Conservation (phyloP, 1,284 basidiomycete species). For the Cryptococcus neoformans region DNA sequence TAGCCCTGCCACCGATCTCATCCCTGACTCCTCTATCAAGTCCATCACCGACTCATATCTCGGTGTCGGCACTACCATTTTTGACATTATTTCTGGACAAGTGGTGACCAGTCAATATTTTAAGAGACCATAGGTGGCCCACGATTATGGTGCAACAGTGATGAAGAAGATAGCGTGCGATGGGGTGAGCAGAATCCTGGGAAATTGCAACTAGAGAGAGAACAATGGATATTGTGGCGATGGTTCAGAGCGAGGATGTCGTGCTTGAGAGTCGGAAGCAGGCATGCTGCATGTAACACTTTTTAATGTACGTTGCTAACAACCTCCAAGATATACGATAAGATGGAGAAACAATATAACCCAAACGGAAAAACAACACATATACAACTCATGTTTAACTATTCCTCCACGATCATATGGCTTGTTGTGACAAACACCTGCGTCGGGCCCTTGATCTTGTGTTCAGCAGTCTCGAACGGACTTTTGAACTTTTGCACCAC, state of each 20-base stretch:
- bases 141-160: not conserved
- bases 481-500: slow-evolving; percentile 22
- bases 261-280: too few species aligned
- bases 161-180: not conserved
- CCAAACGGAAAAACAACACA: too few species aligned
- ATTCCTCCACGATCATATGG: slow-evolving; percentile 11
- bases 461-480: slow-evolving; percentile 16
- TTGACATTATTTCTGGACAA: slow-evolving; percentile 73
- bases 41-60: slow-evolving; percentile 77
- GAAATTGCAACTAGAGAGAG: not conserved
- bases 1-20: slow-evolving; percentile 65
- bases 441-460: slow-evolving; percentile 9
- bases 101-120: slow-evolving; percentile 78
- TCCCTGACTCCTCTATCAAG: slow-evolving; percentile 71
- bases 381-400: not conserved
- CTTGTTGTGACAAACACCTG: slow-evolving; percentile 21
- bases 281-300: too few species aligned
- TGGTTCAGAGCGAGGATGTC: too few species aligned
- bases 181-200: not conserved
- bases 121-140: slow-evolving; percentile 29
- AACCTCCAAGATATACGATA: too few species aligned
- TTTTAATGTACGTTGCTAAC: too few species aligned
- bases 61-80: slow-evolving; percentile 81
- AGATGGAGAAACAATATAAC: too few species aligned
- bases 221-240: not conserved